These are phyloP conservation scores for Phytophthora litchii DNA, from an alignment of 352 stramenopile species.

Conservation along the genomic window DNA sequence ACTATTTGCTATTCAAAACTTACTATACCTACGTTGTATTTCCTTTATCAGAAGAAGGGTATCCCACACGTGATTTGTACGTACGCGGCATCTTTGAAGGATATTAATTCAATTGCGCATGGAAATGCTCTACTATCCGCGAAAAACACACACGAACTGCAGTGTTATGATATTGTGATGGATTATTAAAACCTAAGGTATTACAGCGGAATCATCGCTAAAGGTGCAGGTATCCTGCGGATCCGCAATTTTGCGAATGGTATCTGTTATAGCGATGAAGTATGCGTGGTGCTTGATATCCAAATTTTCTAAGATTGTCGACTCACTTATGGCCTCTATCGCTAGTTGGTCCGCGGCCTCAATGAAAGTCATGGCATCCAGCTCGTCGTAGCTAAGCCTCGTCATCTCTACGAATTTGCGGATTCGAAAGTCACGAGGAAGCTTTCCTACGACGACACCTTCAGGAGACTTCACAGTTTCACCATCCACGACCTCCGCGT, in stretches of 20 bases:
- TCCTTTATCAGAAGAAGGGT: no score
- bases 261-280: slow-evolving; percentile 19
- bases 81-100: no score
- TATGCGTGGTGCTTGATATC: slow-evolving; percentile 19
- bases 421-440: slow-evolving; percentile 61
- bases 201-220: not conserved
- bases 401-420: slow-evolving; percentile 69
- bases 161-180: no score
- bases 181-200: no score
- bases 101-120: no score
- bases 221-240: slow-evolving; percentile 26
- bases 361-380: slow-evolving; percentile 53
- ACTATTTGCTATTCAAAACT: not conserved
- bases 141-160: no score
- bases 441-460: slow-evolving; percentile 38
- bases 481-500: slow-evolving; percentile 57
- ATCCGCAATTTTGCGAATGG: slow-evolving; percentile 18
- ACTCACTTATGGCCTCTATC: slow-evolving; percentile 18
- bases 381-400: slow-evolving; percentile 38
- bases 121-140: no score
- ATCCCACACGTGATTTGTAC: no score
- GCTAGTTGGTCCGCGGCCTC: slow-evolving; percentile 48
- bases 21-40: no score
- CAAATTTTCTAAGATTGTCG: slow-evolving; percentile 34
- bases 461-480: slow-evolving; percentile 27